phyloP scores from a whole-genome alignment of 1,284 basidiomycete species.

The Gymnopus androsaceus region DNA sequence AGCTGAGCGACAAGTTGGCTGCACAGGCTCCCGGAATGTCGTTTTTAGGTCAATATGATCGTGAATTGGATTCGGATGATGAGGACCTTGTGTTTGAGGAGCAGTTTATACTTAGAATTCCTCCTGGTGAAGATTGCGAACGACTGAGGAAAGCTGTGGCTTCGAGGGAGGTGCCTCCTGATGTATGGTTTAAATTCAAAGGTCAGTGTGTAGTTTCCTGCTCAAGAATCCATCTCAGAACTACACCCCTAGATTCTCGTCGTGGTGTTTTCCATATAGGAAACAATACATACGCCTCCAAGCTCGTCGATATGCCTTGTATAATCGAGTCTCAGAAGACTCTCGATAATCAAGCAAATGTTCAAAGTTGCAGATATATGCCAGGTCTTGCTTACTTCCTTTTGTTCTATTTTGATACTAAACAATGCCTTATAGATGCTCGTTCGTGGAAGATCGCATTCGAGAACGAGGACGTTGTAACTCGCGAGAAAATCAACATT shows the following conservation, averaged over 20 bases:
- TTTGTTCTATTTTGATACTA: neutral
- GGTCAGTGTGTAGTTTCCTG: conserved; percentile 47
- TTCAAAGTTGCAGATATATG: conserved; percentile 99
- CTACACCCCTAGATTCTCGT: conserved; percentile 71
- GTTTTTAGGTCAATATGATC: conserved; percentile 86
- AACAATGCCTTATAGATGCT: conserved; percentile 67
- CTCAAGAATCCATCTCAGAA: conserved; percentile 6
- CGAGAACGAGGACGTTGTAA: conserved; percentile 63
- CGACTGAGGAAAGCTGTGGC: conserved; percentile 81
- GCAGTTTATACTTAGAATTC: conserved; percentile 93
- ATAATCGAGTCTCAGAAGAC: conserved; percentile 97
- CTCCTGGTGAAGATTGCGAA: conserved; percentile 80
- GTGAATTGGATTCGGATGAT: conserved; percentile 93
- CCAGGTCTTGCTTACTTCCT: conserved; percentile 56
- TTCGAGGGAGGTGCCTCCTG: conserved; percentile 76
- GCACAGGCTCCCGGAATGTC: conserved; percentile 77
- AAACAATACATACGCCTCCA: conserved; percentile 81
- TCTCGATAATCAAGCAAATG: conserved; percentile 92
- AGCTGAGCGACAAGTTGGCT: conserved; percentile 78
- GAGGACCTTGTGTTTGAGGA: conserved; percentile 97
- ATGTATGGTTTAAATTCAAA: conserved; percentile 99
- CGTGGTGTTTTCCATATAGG: conserved; percentile 90
- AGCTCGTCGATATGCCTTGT: conserved; percentile 95
- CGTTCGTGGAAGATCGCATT: conserved; percentile 81
- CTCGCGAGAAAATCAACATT: conserved; percentile 74